phyloP scores from a whole-genome alignment of 2,329 filamentous ascomycete species.

The Fusarium udum region DNA sequence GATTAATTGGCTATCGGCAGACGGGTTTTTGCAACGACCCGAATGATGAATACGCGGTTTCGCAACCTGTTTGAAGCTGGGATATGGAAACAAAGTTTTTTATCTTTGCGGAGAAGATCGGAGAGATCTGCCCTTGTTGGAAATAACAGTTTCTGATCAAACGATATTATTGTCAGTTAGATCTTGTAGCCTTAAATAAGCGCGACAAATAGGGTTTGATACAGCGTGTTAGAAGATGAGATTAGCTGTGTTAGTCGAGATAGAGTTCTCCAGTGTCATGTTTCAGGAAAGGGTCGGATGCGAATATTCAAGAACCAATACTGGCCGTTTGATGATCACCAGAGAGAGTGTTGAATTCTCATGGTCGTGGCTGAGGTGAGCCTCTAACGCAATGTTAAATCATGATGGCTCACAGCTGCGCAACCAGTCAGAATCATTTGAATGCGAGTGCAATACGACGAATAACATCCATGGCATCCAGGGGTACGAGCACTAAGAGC shows the following conservation, averaged over 20 bases:
- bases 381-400: constrained; percentile 10
- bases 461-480: neutral
- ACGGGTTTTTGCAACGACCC: constrained; percentile 22
- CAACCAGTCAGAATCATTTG: neutral
- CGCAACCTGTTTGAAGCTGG: constrained; percentile 2
- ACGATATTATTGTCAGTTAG: neutral
- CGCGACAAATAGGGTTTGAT: constrained; percentile 3
- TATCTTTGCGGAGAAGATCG: constrained; percentile 7
- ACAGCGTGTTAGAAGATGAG: neutral
- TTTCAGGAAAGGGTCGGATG: neutral
- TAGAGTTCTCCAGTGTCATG: neutral
- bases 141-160: neutral
- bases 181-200: neutral
- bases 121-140: neutral
- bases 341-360: neutral
- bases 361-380: constrained; percentile 36
- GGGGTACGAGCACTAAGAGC: constrained; percentile 14
- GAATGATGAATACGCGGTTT: constrained; percentile 26
- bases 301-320: neutral
- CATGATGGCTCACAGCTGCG: neutral
- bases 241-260: constrained; percentile 1
- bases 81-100: constrained; percentile 1
- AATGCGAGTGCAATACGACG: neutral
- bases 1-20: constrained; percentile 20
- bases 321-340: neutral